Percentiles rank a stretch among this genome's conserved stretches.
phyloP scores from a whole-genome alignment of 2,329 filamentous ascomycete species.

The Fusarium devonianum region DNA sequence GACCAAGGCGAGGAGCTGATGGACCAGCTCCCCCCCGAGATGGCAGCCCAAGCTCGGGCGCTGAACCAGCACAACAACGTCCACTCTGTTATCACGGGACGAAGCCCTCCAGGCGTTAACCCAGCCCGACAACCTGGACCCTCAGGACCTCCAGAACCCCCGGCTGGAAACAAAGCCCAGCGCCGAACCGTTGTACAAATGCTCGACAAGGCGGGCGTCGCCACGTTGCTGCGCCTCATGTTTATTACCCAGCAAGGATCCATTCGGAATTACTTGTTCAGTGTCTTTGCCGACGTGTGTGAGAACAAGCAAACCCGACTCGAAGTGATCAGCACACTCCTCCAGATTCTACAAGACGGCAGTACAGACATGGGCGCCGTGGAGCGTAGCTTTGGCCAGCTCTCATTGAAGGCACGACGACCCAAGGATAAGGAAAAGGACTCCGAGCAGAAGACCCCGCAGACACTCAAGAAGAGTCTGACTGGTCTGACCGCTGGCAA shows the following conservation, averaged over 20 bases:
- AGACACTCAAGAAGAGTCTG: constrained; percentile 76
- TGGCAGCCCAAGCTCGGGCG: constrained; percentile 84
- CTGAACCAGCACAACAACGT: constrained; percentile 56
- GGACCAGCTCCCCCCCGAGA: constrained; percentile 81
- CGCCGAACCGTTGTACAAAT: constrained; percentile 90
- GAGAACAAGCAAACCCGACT: constrained; percentile 96
- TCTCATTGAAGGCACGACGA: constrained; percentile 90
- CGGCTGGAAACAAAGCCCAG: constrained; percentile 68
- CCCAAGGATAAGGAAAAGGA: constrained; percentile 70
- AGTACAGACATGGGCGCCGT: constrained; percentile 92
- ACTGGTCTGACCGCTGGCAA: constrained; percentile 62
- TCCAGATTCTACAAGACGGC: constrained; percentile 94
- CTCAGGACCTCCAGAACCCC: constrained; percentile 54
- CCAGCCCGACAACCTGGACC: constrained; percentile 32
- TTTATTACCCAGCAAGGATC: constrained; percentile 93
- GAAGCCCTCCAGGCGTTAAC: constrained; percentile 41
- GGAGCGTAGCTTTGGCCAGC: constrained; percentile 91
- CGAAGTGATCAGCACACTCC: constrained; percentile 89
- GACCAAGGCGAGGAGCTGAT: constrained; percentile 92
- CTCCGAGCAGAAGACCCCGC: constrained; percentile 75
- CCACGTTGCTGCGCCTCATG: constrained; percentile 97
- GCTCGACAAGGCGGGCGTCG: constrained; percentile 94
- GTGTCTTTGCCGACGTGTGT: constrained; percentile 88
- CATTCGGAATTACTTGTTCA: constrained; percentile 82
- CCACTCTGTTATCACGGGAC: constrained; percentile 43